Percentiles rank a stretch among this genome's conserved stretches.
Conservation (phyloP, 2,329 filamentous ascomycete species). For the Venturiaceae sp. region DNA sequence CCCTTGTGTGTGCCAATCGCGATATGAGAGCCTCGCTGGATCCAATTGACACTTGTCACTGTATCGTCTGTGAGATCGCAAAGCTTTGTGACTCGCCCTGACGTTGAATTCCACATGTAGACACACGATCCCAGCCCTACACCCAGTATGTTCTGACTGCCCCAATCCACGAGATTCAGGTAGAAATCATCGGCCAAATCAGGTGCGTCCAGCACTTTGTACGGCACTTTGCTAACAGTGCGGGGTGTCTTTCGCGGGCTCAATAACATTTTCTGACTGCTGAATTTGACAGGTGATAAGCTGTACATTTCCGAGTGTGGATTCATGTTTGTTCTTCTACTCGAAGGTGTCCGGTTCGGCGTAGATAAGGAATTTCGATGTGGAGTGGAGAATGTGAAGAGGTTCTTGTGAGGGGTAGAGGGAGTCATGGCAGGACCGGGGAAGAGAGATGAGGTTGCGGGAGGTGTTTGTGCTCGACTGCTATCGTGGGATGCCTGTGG, state of each 20-base stretch:
- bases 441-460: conserved; percentile 52
- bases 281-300: conserved; percentile 83
- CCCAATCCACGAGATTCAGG: conserved; percentile 95
- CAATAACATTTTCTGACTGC: conserved; percentile 86
- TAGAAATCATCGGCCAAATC: conserved; percentile 97
- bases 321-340: conserved; percentile 80
- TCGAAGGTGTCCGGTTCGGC: conserved; percentile 80
- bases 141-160: conserved; percentile 84
- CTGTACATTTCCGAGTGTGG: conserved; percentile 90
- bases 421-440: conserved; percentile 69
- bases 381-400: conserved; percentile 67
- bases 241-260: conserved; percentile 82
- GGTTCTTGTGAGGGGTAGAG: conserved; percentile 93
- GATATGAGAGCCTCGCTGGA: conserved; percentile 91
- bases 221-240: conserved; percentile 90
- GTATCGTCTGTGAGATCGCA: conserved; percentile 89
- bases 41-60: conserved; percentile 96
- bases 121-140: conserved; percentile 89
- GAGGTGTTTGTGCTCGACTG: conserved; percentile 72
- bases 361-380: conserved; percentile 60
- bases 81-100: conserved; percentile 83
- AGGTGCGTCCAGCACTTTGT: conserved; percentile 93
- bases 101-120: conserved; percentile 96
- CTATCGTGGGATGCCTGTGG: conserved; percentile 35
- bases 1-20: conserved; percentile 93